Conservation (phyloP, 2,329 filamentous ascomycete genomes). For the Colletotrichum filicis region DNA sequence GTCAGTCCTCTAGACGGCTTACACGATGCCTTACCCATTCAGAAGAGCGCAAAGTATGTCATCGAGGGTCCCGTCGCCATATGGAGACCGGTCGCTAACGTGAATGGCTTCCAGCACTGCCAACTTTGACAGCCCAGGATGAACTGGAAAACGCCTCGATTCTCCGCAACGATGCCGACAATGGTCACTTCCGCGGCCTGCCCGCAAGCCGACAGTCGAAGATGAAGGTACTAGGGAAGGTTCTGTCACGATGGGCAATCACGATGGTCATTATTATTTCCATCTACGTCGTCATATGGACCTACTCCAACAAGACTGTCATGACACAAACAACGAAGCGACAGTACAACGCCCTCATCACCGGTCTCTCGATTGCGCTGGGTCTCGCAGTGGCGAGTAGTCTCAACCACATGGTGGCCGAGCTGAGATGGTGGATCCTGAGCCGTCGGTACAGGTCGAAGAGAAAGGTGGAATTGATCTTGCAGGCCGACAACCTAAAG, state of each 20-base stretch:
- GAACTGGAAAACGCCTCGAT: constrained; percentile 20
- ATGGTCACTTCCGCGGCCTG: constrained; percentile 19
- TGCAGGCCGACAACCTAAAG: constrained; percentile 45
- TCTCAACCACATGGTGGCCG: constrained; percentile 55
- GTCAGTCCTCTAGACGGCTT: not conserved
- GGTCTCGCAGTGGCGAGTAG: constrained; percentile 54
- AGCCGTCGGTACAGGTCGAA: constrained; percentile 48
- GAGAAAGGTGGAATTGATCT: constrained; percentile 47
- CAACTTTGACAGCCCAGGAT: not conserved
- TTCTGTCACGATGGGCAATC: constrained; percentile 40
- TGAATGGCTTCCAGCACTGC: not conserved
- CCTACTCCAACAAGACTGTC: constrained; percentile 42
- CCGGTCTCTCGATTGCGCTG: constrained; percentile 53
- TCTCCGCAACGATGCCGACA: constrained; percentile 13
- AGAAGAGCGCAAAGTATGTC: not conserved
- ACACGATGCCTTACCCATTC: constrained; percentile 2
- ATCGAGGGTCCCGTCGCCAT: not conserved
- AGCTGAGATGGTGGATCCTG: constrained; percentile 59
- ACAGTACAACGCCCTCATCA: constrained; percentile 56
- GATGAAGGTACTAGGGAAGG: constrained; percentile 10
- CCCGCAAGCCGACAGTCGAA: not conserved
- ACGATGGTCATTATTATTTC: constrained; percentile 42
- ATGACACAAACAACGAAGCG: constrained; percentile 49
- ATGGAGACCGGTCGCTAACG: not conserved
- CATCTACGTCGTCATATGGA: constrained; percentile 43